Evolutionary conservation across 495 filamentous ascomycete species (phyloP).

Genomic region (Bathelium albidoporum): DNA sequence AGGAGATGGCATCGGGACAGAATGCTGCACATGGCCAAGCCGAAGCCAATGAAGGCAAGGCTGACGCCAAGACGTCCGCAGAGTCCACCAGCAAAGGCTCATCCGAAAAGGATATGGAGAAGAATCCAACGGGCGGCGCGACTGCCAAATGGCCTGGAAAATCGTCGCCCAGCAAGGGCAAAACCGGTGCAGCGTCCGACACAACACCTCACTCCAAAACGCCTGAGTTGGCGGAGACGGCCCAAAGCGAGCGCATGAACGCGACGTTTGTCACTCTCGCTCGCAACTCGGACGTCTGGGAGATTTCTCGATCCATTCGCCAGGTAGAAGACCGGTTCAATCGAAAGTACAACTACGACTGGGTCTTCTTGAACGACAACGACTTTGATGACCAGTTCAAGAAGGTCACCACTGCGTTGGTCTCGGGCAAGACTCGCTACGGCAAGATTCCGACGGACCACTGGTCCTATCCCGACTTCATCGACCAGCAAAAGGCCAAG

Average conservation of each 20-base stretch:
- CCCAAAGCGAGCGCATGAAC: slow-evolving; percentile 64
- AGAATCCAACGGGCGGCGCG: not conserved
- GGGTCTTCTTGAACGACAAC: slow-evolving; percentile 96
- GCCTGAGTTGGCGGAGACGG: slow-evolving; percentile 40
- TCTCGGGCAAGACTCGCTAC: slow-evolving; percentile 86
- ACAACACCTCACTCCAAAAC: slow-evolving; percentile 23
- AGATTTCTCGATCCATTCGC: slow-evolving; percentile 88
- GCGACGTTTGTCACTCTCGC: slow-evolving; percentile 95
- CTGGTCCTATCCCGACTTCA: slow-evolving; percentile 43
- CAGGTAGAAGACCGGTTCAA: slow-evolving; percentile 97
- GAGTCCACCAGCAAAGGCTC: not conserved
- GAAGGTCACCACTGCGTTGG: slow-evolving; percentile 74
- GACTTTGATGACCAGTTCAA: slow-evolving; percentile 89
- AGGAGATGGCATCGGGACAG: not conserved
- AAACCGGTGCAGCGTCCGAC: slow-evolving; percentile 8
- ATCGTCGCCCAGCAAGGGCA: not conserved
- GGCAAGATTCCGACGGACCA: slow-evolving; percentile 49
- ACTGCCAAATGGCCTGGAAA: slow-evolving; percentile 1
- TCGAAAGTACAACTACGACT: slow-evolving; percentile 89
- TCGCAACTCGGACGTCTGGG: slow-evolving; percentile 88
- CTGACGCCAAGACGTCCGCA: not conserved
- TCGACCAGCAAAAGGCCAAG: slow-evolving; percentile 48
- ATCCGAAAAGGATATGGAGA: not conserved
- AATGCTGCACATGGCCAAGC: not conserved
- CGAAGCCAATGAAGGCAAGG: slow-evolving; percentile 3